Evolutionary conservation across 2,329 filamentous ascomycete species (phyloP).

Genomic region (Gnomoniopsis sp.): DNA sequence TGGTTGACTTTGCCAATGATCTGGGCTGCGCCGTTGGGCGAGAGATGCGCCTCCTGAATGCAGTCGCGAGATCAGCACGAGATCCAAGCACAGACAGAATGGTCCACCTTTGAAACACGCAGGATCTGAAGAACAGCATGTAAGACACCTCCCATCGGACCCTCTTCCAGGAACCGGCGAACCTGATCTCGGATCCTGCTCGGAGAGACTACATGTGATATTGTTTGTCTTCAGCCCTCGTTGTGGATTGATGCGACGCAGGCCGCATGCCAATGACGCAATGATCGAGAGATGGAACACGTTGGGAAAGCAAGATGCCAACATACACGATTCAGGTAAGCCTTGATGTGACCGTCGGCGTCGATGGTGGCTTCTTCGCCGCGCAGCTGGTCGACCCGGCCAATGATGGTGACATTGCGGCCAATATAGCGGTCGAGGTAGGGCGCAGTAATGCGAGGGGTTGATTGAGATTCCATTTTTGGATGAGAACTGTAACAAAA

Average conservation of each 20-base stretch:
- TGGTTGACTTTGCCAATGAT: conserved; percentile 77
- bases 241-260: not conserved
- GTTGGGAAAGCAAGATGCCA: not conserved
- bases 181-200: not conserved
- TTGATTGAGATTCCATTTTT: conserved; percentile 64
- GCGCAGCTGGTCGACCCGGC: conserved; percentile 77
- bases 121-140: not conserved
- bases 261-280: not conserved
- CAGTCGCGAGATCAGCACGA: not conserved
- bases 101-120: not conserved
- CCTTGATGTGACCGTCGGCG: conserved; percentile 71
- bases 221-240: not conserved
- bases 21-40: conserved; percentile 67
- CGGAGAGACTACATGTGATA: not conserved
- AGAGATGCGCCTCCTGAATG: conserved; percentile 65
- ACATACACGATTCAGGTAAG: conserved; percentile 61
- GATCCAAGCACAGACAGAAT: not conserved
- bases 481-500: not conserved
- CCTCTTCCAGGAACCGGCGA: not conserved
- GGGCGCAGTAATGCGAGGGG: conserved; percentile 77
- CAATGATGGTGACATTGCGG: conserved; percentile 78
- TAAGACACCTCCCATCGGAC: not conserved
- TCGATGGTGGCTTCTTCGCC: conserved; percentile 80
- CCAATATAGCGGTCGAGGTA: conserved; percentile 75
- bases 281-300: not conserved